A percentile compares a stretch with the other conserved stretches of the same genome.
phyloP scores from a whole-genome alignment of 2,329 filamentous ascomycete genomes.

The Thermothelomyces thermophilus region DNA sequence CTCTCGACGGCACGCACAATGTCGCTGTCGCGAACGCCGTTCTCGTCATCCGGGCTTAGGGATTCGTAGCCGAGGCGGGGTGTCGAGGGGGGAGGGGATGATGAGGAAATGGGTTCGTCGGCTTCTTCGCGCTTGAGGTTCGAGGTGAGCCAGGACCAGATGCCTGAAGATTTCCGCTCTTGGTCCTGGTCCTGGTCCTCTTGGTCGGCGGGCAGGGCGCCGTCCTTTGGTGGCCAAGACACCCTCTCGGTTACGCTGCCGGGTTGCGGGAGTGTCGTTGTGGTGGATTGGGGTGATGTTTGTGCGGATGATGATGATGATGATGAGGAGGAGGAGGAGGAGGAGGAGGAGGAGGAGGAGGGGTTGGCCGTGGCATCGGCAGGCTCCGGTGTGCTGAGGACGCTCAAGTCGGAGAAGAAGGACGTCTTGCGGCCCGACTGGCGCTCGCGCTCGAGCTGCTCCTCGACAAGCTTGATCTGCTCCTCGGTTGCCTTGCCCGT shows the following conservation, averaged over 20 bases:
- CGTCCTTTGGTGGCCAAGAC: slow-evolving; percentile 12
- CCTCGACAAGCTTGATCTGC: slow-evolving; percentile 51
- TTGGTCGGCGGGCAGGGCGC: no score
- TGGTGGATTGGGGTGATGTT: background rate
- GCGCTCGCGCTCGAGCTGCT: slow-evolving; percentile 45
- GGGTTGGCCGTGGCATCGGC: slow-evolving; percentile 23
- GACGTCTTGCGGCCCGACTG: slow-evolving; percentile 24
- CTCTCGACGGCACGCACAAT: slow-evolving; percentile 30
- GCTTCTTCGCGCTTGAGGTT: slow-evolving; percentile 34
- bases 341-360: no score
- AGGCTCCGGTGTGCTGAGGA: slow-evolving; percentile 39
- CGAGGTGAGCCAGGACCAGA: slow-evolving; percentile 35
- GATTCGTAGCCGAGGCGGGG: slow-evolving; percentile 29
- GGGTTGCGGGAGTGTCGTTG: background rate
- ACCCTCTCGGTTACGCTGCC: slow-evolving; percentile 15
- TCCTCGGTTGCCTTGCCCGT: slow-evolving; percentile 50
- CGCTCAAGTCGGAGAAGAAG: slow-evolving; percentile 38
- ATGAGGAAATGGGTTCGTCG: slow-evolving; percentile 14
- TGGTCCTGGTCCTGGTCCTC: background rate
- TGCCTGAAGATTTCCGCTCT: slow-evolving; percentile 10
- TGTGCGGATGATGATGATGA: no score
- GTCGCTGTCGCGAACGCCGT: slow-evolving; percentile 27
- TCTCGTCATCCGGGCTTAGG: slow-evolving; percentile 31
- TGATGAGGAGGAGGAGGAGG: background rate
- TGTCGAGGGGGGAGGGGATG: slow-evolving; percentile 18